Base-by-base conservation (phyloP, 345 rosid species). In the Dovyalis caffra region DNA sequence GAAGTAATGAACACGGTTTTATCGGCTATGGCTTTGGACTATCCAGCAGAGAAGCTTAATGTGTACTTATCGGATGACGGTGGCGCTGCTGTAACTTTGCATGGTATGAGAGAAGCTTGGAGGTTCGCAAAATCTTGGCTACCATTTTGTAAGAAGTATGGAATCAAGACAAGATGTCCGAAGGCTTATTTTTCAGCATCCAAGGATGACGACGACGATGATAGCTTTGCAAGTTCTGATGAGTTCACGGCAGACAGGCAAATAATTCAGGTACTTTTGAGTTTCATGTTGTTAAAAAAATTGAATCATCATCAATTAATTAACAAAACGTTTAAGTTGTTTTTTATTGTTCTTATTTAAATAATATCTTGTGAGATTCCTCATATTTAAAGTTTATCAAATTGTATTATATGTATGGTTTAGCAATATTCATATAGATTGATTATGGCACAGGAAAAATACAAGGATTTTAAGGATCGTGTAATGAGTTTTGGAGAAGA, bases 31-130 rank as follows among this genome's bases (percentile, higher is more conserved):
- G 86, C 85, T 0, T 67, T 80, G 14, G 91, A 86, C 51, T 86
- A 88, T 56, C 89, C 89, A 2, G n/a, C 72, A 0, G 84, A 77
- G 77, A 88, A 86, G 88, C 77, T 88, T 47, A 70, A 73, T 15
- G 81, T 86, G 63, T 84, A 87, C 70, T 68, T 85, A 9, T 87
- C 90, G 1, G 90, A 87, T 62, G 90, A 87, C 21, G 85, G 75
- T 1, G 80, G 85, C 8, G 79, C 86, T 35, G 65, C 80, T 1
- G 12, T 81, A 28, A 88, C 89, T 35, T 68, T 85, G 83, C n/a
- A 8, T 21, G 83, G 81, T 56, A 68, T 68, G 67, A 81, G 69
- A 76, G 88, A 79, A 63, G 86, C 88, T 26, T 76, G 70, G 65
- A 68, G 29, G 49, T 88, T 88, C 53, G 87, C 88, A 0, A 80